Evolutionary conservation across 352 stramenopile genomes (phyloP), one percentile per base, ranked within the genome.

Genomic region (Globisporangium okanoganense): DNA sequence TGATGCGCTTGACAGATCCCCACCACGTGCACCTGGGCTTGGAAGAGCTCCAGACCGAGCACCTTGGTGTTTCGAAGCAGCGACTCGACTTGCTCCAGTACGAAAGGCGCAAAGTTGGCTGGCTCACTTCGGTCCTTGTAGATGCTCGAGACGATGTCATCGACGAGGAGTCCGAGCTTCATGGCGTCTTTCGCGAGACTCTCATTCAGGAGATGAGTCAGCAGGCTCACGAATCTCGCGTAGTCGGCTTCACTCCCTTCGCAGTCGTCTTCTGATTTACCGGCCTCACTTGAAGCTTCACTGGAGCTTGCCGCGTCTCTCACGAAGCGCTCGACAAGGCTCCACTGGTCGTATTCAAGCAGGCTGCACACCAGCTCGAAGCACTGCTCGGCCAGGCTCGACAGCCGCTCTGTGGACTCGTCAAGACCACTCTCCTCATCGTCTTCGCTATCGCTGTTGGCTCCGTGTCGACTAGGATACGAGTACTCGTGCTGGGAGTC

Each of bases 101-200:
- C 47, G 7, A 33, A 27, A 18, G 55, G 25, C 12, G 36, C 36
- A 33, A 67, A 64, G 27, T 10, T 36, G 25, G 27, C 7, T 18
- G n/a, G 14, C 20, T 61, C 29, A 0, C 24, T 38, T 9, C 62
- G 55, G 2, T 58, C 47, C 9, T 58, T 27, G 8, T 63, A 44
- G 12, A 67, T 29, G 31, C 47, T 55, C 2, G 62, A 64, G 36
- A 59, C 47, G 40, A 61, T 58, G 29, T 65, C 24, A 35, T 64
- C 57, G 25, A 53, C 57, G 25, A 64, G 25, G 2, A 22, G 27
- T 20, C 51, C 56, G 16, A 64, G 29, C 25, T 44, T 62, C 12
- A 25, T 20, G 2, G 36, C 55, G 25, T 53, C 38, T 10, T 22
- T 44, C 0, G 50, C 24, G 4, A 69, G 56, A 16, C 22, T 31